phyloP scores from a whole-genome alignment of 2,329 filamentous ascomycete genomes.

The Fusarium albosuccineum region DNA sequence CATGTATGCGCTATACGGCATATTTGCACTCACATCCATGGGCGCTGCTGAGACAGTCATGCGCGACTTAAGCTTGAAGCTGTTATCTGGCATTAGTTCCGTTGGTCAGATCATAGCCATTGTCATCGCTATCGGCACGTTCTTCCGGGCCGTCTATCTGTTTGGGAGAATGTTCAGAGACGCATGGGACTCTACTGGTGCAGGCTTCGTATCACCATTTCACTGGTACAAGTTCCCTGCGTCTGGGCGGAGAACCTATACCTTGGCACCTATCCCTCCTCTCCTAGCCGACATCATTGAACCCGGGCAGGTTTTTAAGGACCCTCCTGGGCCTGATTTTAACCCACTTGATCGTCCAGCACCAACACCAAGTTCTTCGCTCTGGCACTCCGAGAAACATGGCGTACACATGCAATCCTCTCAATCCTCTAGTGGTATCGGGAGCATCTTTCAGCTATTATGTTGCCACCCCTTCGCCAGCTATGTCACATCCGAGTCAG shows the following conservation, averaged over 20 bases:
- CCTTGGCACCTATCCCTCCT: background rate
- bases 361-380: too few species aligned
- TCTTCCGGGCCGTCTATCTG: background rate
- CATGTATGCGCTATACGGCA: background rate
- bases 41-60: background rate
- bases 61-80: background rate
- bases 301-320: background rate
- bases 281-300: background rate
- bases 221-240: background rate
- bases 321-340: background rate
- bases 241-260: background rate
- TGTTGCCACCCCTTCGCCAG: background rate
- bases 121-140: background rate
- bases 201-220: background rate
- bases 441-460: too few species aligned
- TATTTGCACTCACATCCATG: background rate
- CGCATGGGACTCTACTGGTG: too few species aligned
- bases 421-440: too few species aligned
- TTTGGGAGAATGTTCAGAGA: background rate
- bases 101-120: conserved; percentile 3
- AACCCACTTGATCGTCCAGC: background rate
- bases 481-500: background rate
- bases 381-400: too few species aligned
- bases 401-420: too few species aligned
- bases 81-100: background rate